phyloP scores from a whole-genome alignment of 1,139 yeast species.

The Eremothecium cymbalariae region DNA sequence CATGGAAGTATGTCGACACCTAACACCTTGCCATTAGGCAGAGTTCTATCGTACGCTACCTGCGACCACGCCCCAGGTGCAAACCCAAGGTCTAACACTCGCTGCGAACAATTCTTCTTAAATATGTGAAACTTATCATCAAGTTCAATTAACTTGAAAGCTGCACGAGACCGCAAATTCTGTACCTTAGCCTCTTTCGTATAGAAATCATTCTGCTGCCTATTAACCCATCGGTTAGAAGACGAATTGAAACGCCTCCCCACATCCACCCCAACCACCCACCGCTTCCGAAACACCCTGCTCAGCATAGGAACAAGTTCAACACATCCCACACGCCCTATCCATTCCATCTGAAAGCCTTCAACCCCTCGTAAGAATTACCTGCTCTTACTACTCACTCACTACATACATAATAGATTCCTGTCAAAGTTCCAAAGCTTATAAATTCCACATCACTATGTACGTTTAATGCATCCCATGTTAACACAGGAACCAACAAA shows the following conservation, averaged over 20 bases:
- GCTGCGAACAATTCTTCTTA: slow-evolving; percentile 35
- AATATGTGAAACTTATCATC: slow-evolving; percentile 58
- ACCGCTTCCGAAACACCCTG: too few relatives aligned
- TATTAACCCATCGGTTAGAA: slow-evolving; percentile 54
- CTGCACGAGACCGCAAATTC: slow-evolving; percentile 77
- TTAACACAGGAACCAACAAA: too few relatives aligned
- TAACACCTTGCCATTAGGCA: slow-evolving; percentile 54
- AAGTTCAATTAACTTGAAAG: slow-evolving; percentile 70
- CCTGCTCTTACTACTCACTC: too few relatives aligned
- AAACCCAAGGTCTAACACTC: slow-evolving; percentile 81
- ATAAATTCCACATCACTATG: too few relatives aligned
- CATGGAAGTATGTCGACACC: slow-evolving; percentile 82
- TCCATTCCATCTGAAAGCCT: too few relatives aligned
- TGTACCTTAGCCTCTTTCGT: slow-evolving; percentile 57
- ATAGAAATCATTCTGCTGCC: slow-evolving; percentile 59
- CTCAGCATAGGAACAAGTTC: too few relatives aligned
- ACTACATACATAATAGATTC: too few relatives aligned
- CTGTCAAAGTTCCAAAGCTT: too few relatives aligned
- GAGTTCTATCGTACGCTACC: slow-evolving; percentile 57
- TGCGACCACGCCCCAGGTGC: slow-evolving; percentile 98
- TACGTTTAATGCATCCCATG: too few relatives aligned
- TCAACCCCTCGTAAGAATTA: too few relatives aligned
- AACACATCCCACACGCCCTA: too few relatives aligned
- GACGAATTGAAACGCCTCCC: slow-evolving; percentile 15
- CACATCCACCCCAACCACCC: background rate